A percentile compares a stretch with the other conserved stretches of the same genome.
phyloP scores from a whole-genome alignment of 2,329 filamentous ascomycete genomes.

The Colletotrichum graminicola region DNA sequence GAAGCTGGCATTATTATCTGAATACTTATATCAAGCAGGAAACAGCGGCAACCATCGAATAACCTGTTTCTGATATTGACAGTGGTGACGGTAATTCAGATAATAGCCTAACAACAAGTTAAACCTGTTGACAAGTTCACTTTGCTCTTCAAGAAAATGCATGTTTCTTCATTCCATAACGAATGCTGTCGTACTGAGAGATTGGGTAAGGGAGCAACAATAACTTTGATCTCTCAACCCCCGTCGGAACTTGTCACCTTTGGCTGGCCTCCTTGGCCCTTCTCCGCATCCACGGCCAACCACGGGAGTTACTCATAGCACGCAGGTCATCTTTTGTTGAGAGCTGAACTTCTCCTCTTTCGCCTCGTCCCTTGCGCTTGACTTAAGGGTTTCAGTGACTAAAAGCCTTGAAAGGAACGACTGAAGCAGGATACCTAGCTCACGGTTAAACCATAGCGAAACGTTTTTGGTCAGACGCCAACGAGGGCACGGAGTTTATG shows the following conservation, averaged over 20 bases:
- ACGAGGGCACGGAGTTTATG: conserved; percentile 35
- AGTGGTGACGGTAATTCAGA: neutral
- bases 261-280: conserved; percentile 4
- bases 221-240: conserved; percentile 20
- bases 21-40: neutral
- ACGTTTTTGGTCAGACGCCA: conserved; percentile 41
- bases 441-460: conserved; percentile 34
- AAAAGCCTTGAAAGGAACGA: neutral
- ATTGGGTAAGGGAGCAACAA: conserved; percentile 26
- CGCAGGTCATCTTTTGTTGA: conserved; percentile 4
- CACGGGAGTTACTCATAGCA: conserved; percentile 19
- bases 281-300: conserved; percentile 33
- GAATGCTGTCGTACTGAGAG: conserved; percentile 33
- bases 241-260: conserved; percentile 10
- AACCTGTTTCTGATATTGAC: too few relatives aligned
- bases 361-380: conserved; percentile 1
- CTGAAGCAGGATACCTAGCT: neutral
- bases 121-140: neutral
- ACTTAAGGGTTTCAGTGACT: neutral
- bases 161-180: conserved; percentile 18
- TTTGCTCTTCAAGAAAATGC: neutral
- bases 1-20: conserved; percentile 55
- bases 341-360: conserved; percentile 36
- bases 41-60: neutral
- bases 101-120: neutral